Evolutionary conservation across 2,329 filamentous ascomycete genomes (phyloP), one percentile per base, ranked within the genome.

Genomic region (Aspergillus tubingensis): DNA sequence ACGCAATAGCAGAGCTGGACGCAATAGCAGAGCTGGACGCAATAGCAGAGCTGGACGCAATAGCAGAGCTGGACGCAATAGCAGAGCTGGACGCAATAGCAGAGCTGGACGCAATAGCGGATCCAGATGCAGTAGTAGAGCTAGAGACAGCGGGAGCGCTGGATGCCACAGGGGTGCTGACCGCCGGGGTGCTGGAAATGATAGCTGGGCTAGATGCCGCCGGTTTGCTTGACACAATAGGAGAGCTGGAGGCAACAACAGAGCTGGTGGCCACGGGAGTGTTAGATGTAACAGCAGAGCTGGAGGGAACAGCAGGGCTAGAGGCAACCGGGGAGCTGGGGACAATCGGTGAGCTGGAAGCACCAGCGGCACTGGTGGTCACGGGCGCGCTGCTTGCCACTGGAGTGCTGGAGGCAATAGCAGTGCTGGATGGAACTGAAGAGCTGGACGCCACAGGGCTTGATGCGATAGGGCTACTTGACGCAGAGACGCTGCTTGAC

Each of bases 321-420:
- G 32, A 36, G 32, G 32, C 32, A 36, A 13, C 32, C 1, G 32
- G 32, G 32, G 32, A 36, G 32, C 32, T 36, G 4, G 32, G 11
- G 32, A 11, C 32, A 36, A 36, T 36, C 11, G 11, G 32, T 5
- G 32, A 36, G 32, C 32, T 36, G 10, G 32, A 36, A 36, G 32
- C 32, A 11, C 11, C 32, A 13, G 32, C 32, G 32, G 32, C 5
- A 13, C 32, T 15, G 4, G 65, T 60, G 2, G 44, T 25, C 27
- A 25, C n/a, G 39, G 57, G 30, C 13, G 60, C 41, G 32, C 60
- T 62, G 11, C 56, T 52, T 13, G 44, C 38, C 15, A 49, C 49
- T 6, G 52, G 36, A 15, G 41, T 38, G 32, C 48, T 57, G 10
- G 58, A 58, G 1, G 30, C 17, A 17, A 32, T 39, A 44, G 57